These are phyloP conservation scores for Penicillium sp. DNA, from an alignment of 2,329 filamentous ascomycete species.

Conservation along the genomic window DNA sequence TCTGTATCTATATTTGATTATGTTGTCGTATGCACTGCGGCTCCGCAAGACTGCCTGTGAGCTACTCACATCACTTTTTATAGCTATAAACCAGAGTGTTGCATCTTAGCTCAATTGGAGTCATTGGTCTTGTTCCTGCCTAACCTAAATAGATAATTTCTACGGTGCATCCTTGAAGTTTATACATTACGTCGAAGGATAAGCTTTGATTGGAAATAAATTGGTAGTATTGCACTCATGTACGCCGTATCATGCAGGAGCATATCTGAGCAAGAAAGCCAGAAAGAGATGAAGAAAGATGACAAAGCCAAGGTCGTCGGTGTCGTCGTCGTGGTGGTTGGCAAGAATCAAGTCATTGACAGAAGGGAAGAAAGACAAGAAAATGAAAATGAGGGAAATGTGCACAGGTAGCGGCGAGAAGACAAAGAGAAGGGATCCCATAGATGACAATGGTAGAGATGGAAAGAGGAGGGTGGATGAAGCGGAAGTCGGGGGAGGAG, in stretches of 20 bases:
- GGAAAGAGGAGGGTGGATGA: background rate
- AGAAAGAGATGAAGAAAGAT: background rate
- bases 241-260: conserved; percentile 27
- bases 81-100: background rate
- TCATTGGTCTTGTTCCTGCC: background rate
- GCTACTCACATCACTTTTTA: background rate
- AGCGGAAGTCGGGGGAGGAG: background rate
- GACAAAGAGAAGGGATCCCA: background rate
- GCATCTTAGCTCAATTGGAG: background rate
- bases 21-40: background rate
- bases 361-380: background rate
- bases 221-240: conserved; percentile 16
- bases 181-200: background rate
- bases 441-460: background rate
- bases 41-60: background rate
- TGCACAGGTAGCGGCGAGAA: background rate
- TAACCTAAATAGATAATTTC: too few relatives aligned
- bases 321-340: conserved; percentile 2
- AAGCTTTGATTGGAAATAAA: background rate
- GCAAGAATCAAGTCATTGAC: conserved; percentile 2
- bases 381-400: conserved; percentile 1
- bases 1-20: conserved; percentile 7
- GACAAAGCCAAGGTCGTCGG: conserved; percentile 9
- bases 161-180: background rate
- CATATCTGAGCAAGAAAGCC: conserved; percentile 16